Percentiles rank a stretch among this genome's conserved stretches.
Conservation (phyloP, 148 eudicot genomes). For the Silene latifolia region DNA sequence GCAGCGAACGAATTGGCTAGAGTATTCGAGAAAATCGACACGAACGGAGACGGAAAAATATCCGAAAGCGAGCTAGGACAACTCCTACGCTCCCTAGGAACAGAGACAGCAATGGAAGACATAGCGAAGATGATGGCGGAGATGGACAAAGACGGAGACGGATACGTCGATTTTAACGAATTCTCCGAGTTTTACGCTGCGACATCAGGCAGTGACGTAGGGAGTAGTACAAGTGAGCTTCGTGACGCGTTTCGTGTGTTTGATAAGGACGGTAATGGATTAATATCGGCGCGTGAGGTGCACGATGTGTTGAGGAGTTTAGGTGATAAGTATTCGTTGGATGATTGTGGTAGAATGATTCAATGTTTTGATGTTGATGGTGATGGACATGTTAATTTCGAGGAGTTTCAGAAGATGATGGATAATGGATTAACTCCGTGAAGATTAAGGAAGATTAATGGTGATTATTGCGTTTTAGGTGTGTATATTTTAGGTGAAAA, state of each 20-base stretch:
- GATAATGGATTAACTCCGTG: slow-evolving; percentile 5
- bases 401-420: slow-evolving; percentile 93
- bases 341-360: slow-evolving; percentile 67
- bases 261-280: slow-evolving; percentile 63
- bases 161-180: slow-evolving; percentile 59
- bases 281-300: slow-evolving; percentile 61
- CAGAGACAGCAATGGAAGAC: slow-evolving; percentile 51
- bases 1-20: slow-evolving; percentile 31
- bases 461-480: no score
- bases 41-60: slow-evolving; percentile 75
- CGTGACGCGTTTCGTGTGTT: slow-evolving; percentile 62
- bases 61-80: slow-evolving; percentile 44
- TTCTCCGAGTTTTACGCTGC: slow-evolving; percentile 53
- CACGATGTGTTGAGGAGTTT: slow-evolving; percentile 52
- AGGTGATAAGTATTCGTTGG: slow-evolving; percentile 53
- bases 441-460: neutral
- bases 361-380: slow-evolving; percentile 59
- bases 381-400: slow-evolving; percentile 73
- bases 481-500: no score
- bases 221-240: slow-evolving; percentile 33
- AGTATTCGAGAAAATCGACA: slow-evolving; percentile 66
- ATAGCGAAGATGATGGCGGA: slow-evolving; percentile 57
- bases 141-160: slow-evolving; percentile 78
- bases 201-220: slow-evolving; percentile 34
- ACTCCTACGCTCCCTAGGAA: slow-evolving; percentile 51